These are phyloP conservation scores for Ogataea kodamae DNA, from an alignment of 805 yeast genomes.

Conservation along the genomic window DNA sequence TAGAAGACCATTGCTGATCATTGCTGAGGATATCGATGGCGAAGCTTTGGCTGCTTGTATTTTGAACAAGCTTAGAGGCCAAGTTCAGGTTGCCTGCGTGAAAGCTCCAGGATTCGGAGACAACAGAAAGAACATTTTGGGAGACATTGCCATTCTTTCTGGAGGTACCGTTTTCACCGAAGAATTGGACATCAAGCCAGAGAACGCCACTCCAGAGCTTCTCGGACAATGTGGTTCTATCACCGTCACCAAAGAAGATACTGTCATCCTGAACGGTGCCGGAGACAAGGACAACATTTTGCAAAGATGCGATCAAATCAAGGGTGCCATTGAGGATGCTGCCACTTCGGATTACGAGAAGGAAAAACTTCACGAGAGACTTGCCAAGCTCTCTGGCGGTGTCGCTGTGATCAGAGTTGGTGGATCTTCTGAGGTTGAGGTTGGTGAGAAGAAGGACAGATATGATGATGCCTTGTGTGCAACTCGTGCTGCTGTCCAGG, in stretches of 20 bases:
- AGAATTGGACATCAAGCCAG: slow-evolving; percentile 93
- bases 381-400: slow-evolving; percentile 96
- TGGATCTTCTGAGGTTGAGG: slow-evolving; percentile 96
- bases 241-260: slow-evolving; percentile 92
- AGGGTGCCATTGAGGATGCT: slow-evolving; percentile 69
- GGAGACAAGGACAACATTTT: slow-evolving; percentile 79
- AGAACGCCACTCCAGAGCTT: slow-evolving; percentile 83
- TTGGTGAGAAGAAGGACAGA: slow-evolving; percentile 99
- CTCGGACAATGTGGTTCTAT: slow-evolving; percentile 90
- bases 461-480: slow-evolving; percentile 98
- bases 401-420: slow-evolving; percentile 98
- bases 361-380: slow-evolving; percentile 95
- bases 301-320: slow-evolving; percentile 91
- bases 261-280: slow-evolving; percentile 89
- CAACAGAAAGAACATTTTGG: slow-evolving; percentile 93
- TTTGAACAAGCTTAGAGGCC: slow-evolving; percentile 95
- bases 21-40: slow-evolving; percentile 96
- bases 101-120: slow-evolving; percentile 99
- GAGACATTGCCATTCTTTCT: slow-evolving; percentile 90
- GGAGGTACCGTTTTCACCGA: slow-evolving; percentile 93
- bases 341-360: slow-evolving; percentile 86
- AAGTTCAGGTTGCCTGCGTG: slow-evolving; percentile 95
- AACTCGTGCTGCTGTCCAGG: slow-evolving; percentile 98
- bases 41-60: slow-evolving; percentile 98
- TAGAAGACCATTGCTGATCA: slow-evolving; percentile 87